phyloP scores from a whole-genome alignment of 495 filamentous ascomycete species.

The Letharia lupina region DNA sequence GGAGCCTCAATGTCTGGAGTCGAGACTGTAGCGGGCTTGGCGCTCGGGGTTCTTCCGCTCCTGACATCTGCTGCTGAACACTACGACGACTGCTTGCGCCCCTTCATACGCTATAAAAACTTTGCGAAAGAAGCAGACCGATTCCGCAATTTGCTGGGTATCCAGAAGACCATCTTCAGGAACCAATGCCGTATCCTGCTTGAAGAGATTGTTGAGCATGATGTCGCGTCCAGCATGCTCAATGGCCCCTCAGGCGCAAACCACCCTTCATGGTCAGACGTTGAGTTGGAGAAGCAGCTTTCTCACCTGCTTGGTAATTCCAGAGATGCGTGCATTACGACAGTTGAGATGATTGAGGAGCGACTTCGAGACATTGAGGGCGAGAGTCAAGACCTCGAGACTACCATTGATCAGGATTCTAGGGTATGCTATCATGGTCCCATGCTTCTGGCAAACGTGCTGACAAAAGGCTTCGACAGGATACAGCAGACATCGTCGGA shows the following conservation, averaged over 20 bases:
- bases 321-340: conserved; percentile 11
- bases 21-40: conserved; percentile 25
- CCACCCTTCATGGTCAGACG: conserved; percentile 16
- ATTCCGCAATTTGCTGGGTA: conserved; percentile 4
- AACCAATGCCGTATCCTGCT: conserved; percentile 19
- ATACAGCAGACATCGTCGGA: not conserved
- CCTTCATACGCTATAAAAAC: conserved; percentile 24
- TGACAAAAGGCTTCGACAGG: not conserved
- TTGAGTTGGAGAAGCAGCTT: conserved; percentile 11
- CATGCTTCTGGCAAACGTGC: not conserved
- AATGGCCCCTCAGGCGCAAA: not conserved
- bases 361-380: conserved; percentile 20
- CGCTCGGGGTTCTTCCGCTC: conserved; percentile 27
- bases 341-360: conserved; percentile 20
- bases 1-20: conserved; percentile 12
- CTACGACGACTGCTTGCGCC: conserved; percentile 27
- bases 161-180: conserved; percentile 20
- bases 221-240: conserved; percentile 16
- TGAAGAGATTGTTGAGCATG: conserved; percentile 15
- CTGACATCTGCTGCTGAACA: conserved; percentile 27
- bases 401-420: conserved; percentile 12
- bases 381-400: conserved; percentile 21
- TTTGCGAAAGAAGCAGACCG: conserved; percentile 20
- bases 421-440: not conserved
- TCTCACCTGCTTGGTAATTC: conserved; percentile 16